Base-by-base conservation (phyloP, 75 land plant species). In the Pinus tabuliformis region DNA sequence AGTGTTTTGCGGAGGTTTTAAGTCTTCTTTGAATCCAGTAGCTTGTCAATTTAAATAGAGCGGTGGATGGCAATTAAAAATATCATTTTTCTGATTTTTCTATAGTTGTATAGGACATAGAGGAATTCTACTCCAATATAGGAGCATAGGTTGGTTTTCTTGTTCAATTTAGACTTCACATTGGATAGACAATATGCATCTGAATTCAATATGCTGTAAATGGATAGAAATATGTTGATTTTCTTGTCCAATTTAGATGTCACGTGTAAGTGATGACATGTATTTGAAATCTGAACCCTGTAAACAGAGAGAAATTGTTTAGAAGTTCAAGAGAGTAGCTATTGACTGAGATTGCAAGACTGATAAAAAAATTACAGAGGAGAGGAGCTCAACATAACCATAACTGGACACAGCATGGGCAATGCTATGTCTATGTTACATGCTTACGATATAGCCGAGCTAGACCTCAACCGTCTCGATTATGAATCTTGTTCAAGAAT, bases 341-440 rank as follows among this genome's bases (percentile, higher is more conserved):
- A 1, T 74, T 87, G 1, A 76, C 77, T 1, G 92, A 90, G 64
- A 28, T 87, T 6, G 72, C 81, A 0, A 30, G 92, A 21, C 59
- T 90, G 0, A 8, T 87, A 1, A 74, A 62, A 45, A 36, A 76
- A 58, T 83, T 26, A 82, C 75, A 73, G 83, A 59, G 81, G 64
- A 17, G 92, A 87, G 56, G 92, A 83, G 49, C 14, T 86, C 49
- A 91, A 90, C 83, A 83, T 91, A 26, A 89, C 94, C 0, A 6
- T 89, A 52, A 85, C 88, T 3, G 94, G 94, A 13, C 94, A 91
- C 60, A 88, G 92, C 83, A 79, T 90, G 81, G 91, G 93, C 20
- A 81, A 89, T 70, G 83, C 93, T 1, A 77, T 92, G 9, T 90
- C 86, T 0, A 60, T 83, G 30, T 87, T 92, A 42, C 1, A 80